Conservation (phyloP, 2,329 filamentous ascomycete genomes). For the Trichoderma sp. region DNA sequence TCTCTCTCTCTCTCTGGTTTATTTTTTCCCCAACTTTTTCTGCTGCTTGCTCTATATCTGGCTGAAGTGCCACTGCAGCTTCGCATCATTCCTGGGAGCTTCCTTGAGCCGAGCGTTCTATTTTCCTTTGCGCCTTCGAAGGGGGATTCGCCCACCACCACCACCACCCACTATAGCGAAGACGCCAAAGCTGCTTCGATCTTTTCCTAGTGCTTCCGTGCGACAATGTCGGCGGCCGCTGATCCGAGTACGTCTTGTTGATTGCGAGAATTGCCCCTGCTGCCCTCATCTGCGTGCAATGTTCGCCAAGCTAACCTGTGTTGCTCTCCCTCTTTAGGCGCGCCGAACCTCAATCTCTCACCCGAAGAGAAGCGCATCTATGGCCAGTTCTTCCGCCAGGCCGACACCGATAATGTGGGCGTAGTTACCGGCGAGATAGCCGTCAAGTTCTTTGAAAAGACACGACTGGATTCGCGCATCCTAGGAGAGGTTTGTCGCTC, state of each 20-base stretch:
- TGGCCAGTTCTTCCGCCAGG: slow-evolving; percentile 88
- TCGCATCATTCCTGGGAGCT: neutral
- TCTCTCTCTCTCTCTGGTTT: neutral
- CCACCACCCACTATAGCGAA: neutral
- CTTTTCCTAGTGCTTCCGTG: slow-evolving; percentile 24
- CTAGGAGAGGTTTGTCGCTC: slow-evolving; percentile 73
- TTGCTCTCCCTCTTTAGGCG: slow-evolving; percentile 41
- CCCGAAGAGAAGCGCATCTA: slow-evolving; percentile 93
- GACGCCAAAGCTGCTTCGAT: slow-evolving; percentile 5
- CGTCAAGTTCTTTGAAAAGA: slow-evolving; percentile 98
- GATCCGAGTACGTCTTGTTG: slow-evolving; percentile 29
- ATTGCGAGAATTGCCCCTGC: neutral
- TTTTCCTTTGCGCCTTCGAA: slow-evolving; percentile 11
- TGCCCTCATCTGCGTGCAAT: neutral
- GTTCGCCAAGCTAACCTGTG: neutral
- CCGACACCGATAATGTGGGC: slow-evolving; percentile 86
- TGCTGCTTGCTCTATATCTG: neutral
- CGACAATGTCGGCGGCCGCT: slow-evolving; percentile 33
- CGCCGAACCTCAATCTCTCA: slow-evolving; percentile 78
- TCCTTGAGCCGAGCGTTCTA: neutral
- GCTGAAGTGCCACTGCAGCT: neutral
- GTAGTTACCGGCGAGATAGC: slow-evolving; percentile 95
- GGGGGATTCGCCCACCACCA: neutral
- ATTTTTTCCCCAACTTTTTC: neutral
- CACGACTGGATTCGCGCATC: slow-evolving; percentile 78